Percentiles rank a stretch among this genome's conserved stretches.
These are phyloP conservation scores for Albophoma yamanashiensis DNA, from an alignment of 2,329 filamentous ascomycete species.

Conservation along the genomic window DNA sequence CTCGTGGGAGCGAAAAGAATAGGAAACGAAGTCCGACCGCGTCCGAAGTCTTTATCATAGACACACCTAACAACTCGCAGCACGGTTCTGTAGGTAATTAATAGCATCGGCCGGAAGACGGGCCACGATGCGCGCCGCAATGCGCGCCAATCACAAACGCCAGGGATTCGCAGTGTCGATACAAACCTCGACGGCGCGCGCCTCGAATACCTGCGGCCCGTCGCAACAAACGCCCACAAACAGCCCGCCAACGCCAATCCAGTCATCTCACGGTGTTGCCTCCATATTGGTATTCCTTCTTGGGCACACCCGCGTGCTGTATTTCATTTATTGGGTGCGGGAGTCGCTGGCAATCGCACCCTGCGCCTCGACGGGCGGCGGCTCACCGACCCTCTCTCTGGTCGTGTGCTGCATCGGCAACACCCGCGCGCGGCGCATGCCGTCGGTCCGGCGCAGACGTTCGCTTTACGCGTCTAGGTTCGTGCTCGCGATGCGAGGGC, in stretches of 20 bases:
- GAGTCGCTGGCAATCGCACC: neutral
- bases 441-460: neutral
- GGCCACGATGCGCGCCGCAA: neutral
- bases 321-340: neutral
- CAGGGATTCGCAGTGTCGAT: neutral
- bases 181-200: neutral
- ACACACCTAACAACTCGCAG: no score
- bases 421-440: neutral
- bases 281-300: neutral
- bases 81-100: no score
- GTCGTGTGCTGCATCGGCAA: neutral
- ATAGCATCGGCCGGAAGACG: no score
- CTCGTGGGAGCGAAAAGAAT: neutral
- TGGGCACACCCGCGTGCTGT: neutral
- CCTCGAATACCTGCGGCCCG: neutral
- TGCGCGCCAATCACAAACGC: neutral
- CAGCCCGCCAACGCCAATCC: neutral
- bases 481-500: neutral
- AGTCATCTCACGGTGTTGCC: neutral
- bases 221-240: neutral
- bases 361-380: neutral
- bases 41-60: no score
- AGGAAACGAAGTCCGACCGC: no score
- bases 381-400: neutral
- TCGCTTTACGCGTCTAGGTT: neutral